Base-by-base conservation (phyloP, 495 filamentous ascomycete genomes). In the Bryoglossum gracile region DNA sequence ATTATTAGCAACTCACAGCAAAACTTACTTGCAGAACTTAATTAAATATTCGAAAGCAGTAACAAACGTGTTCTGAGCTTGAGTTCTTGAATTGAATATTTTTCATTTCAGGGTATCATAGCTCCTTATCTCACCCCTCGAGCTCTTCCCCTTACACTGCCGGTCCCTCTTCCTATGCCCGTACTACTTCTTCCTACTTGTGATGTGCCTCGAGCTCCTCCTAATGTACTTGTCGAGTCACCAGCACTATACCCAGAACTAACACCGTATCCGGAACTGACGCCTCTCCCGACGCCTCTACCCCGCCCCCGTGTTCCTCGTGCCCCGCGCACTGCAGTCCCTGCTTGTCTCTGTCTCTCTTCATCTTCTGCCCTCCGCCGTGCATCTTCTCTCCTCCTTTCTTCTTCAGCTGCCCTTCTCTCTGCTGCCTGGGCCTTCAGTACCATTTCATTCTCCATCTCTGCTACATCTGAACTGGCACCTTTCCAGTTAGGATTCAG, bases 401-500 rank as follows among this genome's bases (percentile, higher is more conserved):
- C 82, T 14, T 88, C 80, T 52, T 94, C 88, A 1, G 72, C 74
- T 28, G 81, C 82, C 30, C 82, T 76, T 40, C 87, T 74, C 62
- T 91, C 83, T 0, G 77, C 83, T 18, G 84, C 88, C 57, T 86
- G 82, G 57, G 80, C 81, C 59, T 77, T 81, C 40, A 76, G 65
- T 1, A 77, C 59, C 4, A 77, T 76, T 59, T 96, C 92, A 46
- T 79, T 81, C 61, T 97, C 90, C 33, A 84, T 74, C 39, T 95
- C 87, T 37, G 76, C 73, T 4, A 94, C 67, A 68, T 98, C 92
- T 62, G 87, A 78, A 4, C 74, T 84, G 8, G 89, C 85, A 40
- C 92, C 92, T 52, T 92, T 82, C 92, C 92, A 98, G 40, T 80
- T 71, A 2, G 86, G 84, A 55, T 91, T 86, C 28, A 96, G 77